Percentiles rank a stretch among this genome's conserved stretches.
Conservation (phyloP, 352 stramenopile species). For the Pythium oligandrum region DNA sequence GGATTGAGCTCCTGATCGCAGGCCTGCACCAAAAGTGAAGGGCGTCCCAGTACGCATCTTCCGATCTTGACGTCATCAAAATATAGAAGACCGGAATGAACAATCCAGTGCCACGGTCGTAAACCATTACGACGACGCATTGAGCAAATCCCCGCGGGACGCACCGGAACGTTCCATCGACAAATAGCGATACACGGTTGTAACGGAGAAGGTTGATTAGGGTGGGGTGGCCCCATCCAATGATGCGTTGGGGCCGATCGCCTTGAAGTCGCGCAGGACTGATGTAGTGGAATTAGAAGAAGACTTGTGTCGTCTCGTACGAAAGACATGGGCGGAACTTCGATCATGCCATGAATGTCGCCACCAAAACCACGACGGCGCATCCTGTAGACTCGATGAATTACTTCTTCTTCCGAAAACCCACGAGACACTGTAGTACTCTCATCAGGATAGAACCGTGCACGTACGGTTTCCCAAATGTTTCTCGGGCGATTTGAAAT, state of each 20-base stretch:
- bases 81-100: constrained; percentile 19
- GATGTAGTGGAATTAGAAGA: constrained; percentile 16
- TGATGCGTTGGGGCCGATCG: constrained; percentile 7
- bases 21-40: constrained; percentile 3
- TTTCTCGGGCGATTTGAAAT: background rate
- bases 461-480: constrained; percentile 3
- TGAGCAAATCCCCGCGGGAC: constrained; percentile 13
- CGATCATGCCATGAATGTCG: constrained; percentile 5
- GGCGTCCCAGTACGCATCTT: constrained; percentile 19
- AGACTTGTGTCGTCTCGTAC: background rate
- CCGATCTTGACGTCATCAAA: constrained; percentile 4
- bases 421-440: background rate
- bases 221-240: constrained; percentile 16
- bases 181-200: constrained; percentile 12
- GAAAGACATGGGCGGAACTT: constrained; percentile 5
- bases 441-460: constrained; percentile 1
- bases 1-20: constrained; percentile 6
- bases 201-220: constrained; percentile 18
- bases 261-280: constrained; percentile 2
- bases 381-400: constrained; percentile 2
- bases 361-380: constrained; percentile 1
- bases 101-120: constrained; percentile 7
- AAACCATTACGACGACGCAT: constrained; percentile 21
- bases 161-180: constrained; percentile 24
- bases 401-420: constrained; percentile 3